Base-by-base conservation (phyloP, 116 monocot genomes). In the Iris pallida region DNA sequence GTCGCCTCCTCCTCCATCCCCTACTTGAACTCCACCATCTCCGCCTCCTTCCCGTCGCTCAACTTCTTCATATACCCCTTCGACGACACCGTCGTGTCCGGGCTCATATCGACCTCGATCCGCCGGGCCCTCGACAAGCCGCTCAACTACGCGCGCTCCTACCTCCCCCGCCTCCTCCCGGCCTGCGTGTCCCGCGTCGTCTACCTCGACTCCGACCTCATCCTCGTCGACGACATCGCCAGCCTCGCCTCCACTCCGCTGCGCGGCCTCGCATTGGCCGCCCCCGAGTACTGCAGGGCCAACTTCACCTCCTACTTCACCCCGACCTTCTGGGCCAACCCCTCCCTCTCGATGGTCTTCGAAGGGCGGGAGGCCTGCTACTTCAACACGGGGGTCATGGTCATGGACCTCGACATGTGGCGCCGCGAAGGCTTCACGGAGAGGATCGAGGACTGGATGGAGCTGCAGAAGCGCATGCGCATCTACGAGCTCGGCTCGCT, bases 311-410 rank as follows among this genome's bases (percentile, higher is more conserved):
- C 78, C 7, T 91, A 91, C 58, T 91, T 91, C 71, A 91, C 88
- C 19, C 76, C 85, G 1, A 20, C 66, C 5, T 91, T 91, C 71
- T 91, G 91, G 91, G 16, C 91, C 4, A 82, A 80, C 51, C 73
- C 78, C 0, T 20, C 73, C 18, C 68, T 91, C 42, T 85, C 91
- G 7, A 9, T 61, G 17, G 19, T 82, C 0, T 91, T 91, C 82
- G 72, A 45, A 20, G 79, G 64, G 11, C 18, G 91, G 46, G 59
- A 45, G 12, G 59, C 88, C 16, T 87, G 91, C 56, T 90, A 90
- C 64, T 90, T 87, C 75, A 90, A 91, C 71, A 87, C 91, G 6
- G 91, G 91, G 4, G 91, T 91, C 4, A 91, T 91, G 91, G 91
- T 91, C 41, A 75, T 91, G 73, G 91, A 91, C 54, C 79, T 91